Conservation (phyloP, 257 asterid genomes). For the Capsicum chinense region DNA sequence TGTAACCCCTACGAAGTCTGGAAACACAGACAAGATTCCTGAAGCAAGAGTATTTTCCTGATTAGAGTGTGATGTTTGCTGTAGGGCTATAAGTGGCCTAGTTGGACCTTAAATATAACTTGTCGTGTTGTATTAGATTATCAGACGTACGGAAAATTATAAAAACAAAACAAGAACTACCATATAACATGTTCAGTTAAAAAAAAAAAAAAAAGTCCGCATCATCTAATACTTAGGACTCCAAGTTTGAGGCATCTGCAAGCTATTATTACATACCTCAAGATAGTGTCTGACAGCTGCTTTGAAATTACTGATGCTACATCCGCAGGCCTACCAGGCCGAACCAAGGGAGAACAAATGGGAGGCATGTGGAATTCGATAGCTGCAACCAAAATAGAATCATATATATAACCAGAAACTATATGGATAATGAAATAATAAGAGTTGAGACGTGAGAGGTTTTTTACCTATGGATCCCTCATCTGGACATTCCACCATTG, state of each 20-base stretch:
- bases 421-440: slow-evolving; percentile 10
- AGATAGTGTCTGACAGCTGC: slow-evolving; percentile 78
- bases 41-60: background rate
- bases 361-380: slow-evolving; percentile 96
- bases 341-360: slow-evolving; percentile 89
- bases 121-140: background rate
- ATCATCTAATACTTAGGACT: background rate
- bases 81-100: background rate
- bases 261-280: slow-evolving; percentile 57
- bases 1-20: background rate
- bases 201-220: background rate
- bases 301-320: slow-evolving; percentile 80
- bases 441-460: background rate
- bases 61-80: background rate
- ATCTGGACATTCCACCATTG: slow-evolving; percentile 70
- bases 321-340: slow-evolving; percentile 97
- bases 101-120: background rate
- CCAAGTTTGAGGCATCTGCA: background rate
- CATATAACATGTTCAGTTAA: background rate
- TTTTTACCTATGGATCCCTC: slow-evolving; percentile 82
- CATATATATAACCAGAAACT: slow-evolving; percentile 14
- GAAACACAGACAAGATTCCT: background rate
- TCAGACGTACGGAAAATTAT: background rate
- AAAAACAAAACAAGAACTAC: background rate
- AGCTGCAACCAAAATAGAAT: slow-evolving; percentile 49